phyloP scores from a whole-genome alignment of 1,284 basidiomycete genomes.

The Quambalaria eucalypti region DNA sequence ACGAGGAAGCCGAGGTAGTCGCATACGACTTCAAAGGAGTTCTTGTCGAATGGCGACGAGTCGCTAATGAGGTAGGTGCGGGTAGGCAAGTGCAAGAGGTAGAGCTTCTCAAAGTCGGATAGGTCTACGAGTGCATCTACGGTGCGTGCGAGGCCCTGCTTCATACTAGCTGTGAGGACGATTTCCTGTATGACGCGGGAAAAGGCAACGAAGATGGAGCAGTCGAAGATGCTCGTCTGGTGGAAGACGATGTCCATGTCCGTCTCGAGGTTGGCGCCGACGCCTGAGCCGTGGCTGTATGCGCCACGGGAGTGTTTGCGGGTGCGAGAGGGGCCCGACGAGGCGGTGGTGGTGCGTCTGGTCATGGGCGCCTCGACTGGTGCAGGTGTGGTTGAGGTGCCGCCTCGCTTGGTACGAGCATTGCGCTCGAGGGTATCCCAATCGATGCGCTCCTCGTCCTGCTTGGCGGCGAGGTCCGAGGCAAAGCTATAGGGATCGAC shows the following conservation, averaged over 20 bases:
- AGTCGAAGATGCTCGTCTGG: conserved; percentile 80
- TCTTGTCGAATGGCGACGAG: conserved; percentile 78
- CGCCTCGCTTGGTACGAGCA: neutral
- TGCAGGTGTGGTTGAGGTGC: neutral
- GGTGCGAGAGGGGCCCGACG: neutral
- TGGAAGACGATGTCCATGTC: conserved; percentile 57
- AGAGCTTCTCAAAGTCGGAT: conserved; percentile 67
- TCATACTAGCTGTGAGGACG: conserved; percentile 60
- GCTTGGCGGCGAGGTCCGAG: neutral
- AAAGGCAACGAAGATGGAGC: conserved; percentile 76
- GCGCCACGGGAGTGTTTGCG: neutral
- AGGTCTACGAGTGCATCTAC: conserved; percentile 56
- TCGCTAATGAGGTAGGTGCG: conserved; percentile 86
- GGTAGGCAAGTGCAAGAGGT: conserved; percentile 78
- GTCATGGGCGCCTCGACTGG: neutral
- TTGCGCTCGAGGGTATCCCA: neutral
- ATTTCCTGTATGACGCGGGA: conserved; percentile 56
- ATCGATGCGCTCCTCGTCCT: neutral
- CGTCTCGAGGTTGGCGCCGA: conserved; percentile 21
- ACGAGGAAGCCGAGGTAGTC: conserved; percentile 83
- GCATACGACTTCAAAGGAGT: conserved; percentile 76
- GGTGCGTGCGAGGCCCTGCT: conserved; percentile 71
- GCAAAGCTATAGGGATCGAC: neutral
- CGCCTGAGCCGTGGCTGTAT: neutral
- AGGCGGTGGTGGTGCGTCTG: neutral